phyloP scores from a whole-genome alignment of 2,329 filamentous ascomycete species.

The Hirsutella minnesotensis region DNA sequence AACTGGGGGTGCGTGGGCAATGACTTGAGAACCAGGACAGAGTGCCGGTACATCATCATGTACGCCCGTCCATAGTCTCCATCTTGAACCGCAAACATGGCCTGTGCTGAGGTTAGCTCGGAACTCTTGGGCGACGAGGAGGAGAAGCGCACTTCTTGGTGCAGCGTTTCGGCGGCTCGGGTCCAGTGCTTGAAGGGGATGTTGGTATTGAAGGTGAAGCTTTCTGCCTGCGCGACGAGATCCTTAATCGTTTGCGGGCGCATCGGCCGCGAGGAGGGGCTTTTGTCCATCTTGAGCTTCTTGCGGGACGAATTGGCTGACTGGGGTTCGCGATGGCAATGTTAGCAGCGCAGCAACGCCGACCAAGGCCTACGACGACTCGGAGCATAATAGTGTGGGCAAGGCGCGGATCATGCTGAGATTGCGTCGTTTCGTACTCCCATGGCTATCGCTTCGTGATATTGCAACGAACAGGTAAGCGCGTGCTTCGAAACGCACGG shows the following conservation, averaged over 20 bases:
- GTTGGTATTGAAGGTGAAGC: conserved; percentile 68
- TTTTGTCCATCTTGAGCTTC: conserved; percentile 15
- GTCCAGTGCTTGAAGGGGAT: conserved; percentile 75
- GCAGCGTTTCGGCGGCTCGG: conserved; percentile 64
- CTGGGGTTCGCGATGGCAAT: neutral
- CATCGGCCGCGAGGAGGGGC: conserved; percentile 20
- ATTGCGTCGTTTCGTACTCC: conserved; percentile 2
- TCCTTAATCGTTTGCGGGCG: conserved; percentile 61
- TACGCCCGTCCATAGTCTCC: conserved; percentile 82
- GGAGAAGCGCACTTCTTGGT: conserved; percentile 55
- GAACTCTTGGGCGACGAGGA: neutral
- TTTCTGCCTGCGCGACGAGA: conserved; percentile 61
- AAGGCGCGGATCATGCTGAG: conserved; percentile 4
- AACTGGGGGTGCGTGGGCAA: conserved; percentile 67
- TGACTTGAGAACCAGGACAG: conserved; percentile 67
- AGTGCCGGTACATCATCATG: conserved; percentile 81
- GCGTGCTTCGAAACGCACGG: no score
- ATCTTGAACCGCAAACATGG: conserved; percentile 73
- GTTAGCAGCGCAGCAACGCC: conserved; percentile 2
- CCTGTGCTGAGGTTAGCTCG: conserved; percentile 34
- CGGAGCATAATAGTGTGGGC: conserved; percentile 1
- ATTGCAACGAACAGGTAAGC: neutral
- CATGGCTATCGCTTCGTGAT: neutral
- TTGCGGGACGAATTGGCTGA: neutral
- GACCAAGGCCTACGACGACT: conserved; percentile 3